Base-by-base conservation (phyloP, 352 stramenopile genomes). In the Phytophthora aleatoria region DNA sequence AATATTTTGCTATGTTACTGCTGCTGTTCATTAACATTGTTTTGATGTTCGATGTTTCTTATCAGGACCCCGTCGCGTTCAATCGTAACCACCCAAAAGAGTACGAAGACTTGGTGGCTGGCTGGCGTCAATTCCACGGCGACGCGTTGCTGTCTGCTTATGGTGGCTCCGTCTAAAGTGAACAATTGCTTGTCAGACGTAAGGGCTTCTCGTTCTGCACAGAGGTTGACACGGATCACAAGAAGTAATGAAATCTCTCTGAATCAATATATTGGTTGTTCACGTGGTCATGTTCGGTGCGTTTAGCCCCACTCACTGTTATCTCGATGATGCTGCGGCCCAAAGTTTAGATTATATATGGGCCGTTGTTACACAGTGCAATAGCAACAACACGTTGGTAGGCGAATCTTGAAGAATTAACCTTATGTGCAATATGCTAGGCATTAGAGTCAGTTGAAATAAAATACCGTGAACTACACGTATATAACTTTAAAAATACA, bases 71-170 rank as follows among this genome's bases (percentile, higher is more conserved):
- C 24, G 81, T 92, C 16, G 83, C 85, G 43, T 89, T 95, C 44
- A 91, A 83, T 57, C 85, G 84, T 67, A 90, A 92, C 65, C 87
- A 95, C 61, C 87, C 85, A 28, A 74, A 81, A 36, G 82, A 94
- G 61, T 95, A 95, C 71, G 81, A 93, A 36, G 75, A 81, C 3
- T 72, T 95, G 33, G 83, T 95, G 28, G 57, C 64, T 42, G 83
- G 83, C 28, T 95, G 85, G 85, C 87, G 85, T 47, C 74, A 96
- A 49, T 95, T 95, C 64, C 83, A 95, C 26, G 77, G 77, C 28
- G 85, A 94, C 36, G 85, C 79, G 35, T 77, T 95, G 55, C 57
- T 89, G 8, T 71, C 72, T 5, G 85, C 85, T 51, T 93, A 91
- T 61, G 83, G 87, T 26, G 77, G 69, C 5, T 78, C 83, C 31